phyloP scores from a whole-genome alignment of 1,284 basidiomycete species.

The Trametes hirsuta region DNA sequence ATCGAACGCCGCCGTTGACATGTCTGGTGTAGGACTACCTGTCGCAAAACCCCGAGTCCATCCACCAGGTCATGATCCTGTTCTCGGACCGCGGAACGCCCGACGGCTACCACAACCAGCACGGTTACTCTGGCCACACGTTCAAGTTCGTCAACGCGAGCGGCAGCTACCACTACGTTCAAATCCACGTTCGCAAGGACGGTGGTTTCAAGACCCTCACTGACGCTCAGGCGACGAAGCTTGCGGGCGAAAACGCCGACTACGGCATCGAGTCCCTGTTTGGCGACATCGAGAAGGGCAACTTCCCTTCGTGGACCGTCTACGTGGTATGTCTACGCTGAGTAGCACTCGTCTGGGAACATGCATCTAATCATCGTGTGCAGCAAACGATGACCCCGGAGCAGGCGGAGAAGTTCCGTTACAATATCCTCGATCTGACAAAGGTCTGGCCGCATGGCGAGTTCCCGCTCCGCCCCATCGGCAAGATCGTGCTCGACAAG shows the following conservation, averaged over 20 bases:
- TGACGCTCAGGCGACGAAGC: slow-evolving; percentile 52
- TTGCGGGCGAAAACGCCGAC: slow-evolving; percentile 81
- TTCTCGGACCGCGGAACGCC: slow-evolving; percentile 94
- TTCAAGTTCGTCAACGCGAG: slow-evolving; percentile 86
- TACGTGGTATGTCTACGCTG: slow-evolving; percentile 47
- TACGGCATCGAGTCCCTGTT: slow-evolving; percentile 80
- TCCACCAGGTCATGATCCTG: slow-evolving; percentile 89
- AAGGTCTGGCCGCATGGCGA: slow-evolving; percentile 88
- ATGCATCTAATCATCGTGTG: neutral
- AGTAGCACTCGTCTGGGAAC: neutral
- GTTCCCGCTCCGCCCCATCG: slow-evolving; percentile 85
- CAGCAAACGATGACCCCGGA: slow-evolving; percentile 89
- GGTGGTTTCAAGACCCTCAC: slow-evolving; percentile 82
- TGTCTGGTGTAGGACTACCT: slow-evolving; percentile 74
- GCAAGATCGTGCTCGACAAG: slow-evolving; percentile 86
- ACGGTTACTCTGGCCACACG: slow-evolving; percentile 95
- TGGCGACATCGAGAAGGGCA: slow-evolving; percentile 77
- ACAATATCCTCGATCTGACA: slow-evolving; percentile 89
- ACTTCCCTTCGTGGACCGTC: slow-evolving; percentile 82
- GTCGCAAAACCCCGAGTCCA: slow-evolving; percentile 88
- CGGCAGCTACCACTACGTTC: slow-evolving; percentile 82
- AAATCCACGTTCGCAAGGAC: slow-evolving; percentile 80
- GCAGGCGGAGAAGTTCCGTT: slow-evolving; percentile 89
- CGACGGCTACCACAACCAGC: slow-evolving; percentile 79
- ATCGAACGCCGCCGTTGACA: neutral